Percentiles rank a stretch among this genome's conserved stretches.
Conservation (phyloP, 345 rosid genomes). For the Toxicodendron radicans region DNA sequence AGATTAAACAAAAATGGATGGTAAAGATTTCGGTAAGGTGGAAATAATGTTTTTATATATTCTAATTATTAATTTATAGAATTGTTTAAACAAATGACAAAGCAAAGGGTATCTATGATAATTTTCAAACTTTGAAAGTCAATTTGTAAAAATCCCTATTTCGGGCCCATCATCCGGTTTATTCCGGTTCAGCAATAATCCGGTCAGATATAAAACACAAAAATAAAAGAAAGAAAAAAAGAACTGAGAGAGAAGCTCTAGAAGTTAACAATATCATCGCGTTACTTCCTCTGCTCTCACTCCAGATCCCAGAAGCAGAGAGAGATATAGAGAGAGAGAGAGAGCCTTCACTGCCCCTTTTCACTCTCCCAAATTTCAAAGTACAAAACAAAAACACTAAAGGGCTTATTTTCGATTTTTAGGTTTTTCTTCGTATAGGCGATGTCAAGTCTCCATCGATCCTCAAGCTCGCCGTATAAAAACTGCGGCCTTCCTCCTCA, state of each 20-base stretch:
- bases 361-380: not conserved
- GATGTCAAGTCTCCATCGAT: conserved; percentile 74
- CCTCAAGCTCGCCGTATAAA: conserved; percentile 71
- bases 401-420: conserved; percentile 5
- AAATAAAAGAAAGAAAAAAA: not conserved
- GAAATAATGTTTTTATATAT: no score
- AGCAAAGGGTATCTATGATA: no score
- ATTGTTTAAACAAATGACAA: no score
- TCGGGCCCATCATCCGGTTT: conserved; percentile 9
- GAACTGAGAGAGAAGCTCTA: not conserved
- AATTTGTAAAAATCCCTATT: no score
- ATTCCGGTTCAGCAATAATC: conserved; percentile 1
- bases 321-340: conserved; percentile 17
- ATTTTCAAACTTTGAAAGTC: no score
- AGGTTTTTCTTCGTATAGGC: conserved; percentile 1
- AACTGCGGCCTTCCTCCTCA: conserved; percentile 93
- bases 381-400: not conserved
- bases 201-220: not conserved
- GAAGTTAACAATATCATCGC: not conserved
- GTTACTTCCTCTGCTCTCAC: conserved; percentile 17
- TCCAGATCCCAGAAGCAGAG: conserved; percentile 13
- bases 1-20: no score
- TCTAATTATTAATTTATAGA: no score
- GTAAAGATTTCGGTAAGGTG: no score
- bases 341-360: conserved; percentile 12